A percentile compares a stretch with the other conserved stretches of the same genome.
Conservation (phyloP, 164 flowering plant genomes). For the Annona squamosa region DNA sequence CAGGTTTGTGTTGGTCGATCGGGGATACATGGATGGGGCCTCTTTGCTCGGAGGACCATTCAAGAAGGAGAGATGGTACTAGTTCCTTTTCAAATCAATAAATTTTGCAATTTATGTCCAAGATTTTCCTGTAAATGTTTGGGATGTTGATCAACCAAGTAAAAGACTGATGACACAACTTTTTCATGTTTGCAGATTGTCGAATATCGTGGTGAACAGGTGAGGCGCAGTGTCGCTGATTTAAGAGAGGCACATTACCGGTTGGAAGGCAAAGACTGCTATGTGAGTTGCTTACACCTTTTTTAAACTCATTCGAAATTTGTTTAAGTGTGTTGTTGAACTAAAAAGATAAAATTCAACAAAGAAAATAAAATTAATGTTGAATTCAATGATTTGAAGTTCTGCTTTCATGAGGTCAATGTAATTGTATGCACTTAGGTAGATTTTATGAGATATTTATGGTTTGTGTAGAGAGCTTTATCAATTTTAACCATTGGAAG, state of each 20-base stretch:
- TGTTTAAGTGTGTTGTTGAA: not conserved
- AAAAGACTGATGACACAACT: not conserved
- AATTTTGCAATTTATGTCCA: not conserved
- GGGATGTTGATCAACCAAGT: not conserved
- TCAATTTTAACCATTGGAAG: too few species aligned
- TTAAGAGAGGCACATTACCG: slow-evolving; percentile 69
- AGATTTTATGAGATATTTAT: too few species aligned
- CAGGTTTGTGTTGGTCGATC: slow-evolving; percentile 92
- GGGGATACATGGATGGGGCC: slow-evolving; percentile 99
- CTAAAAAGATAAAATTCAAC: not conserved
- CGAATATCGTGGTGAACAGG: slow-evolving; percentile 72
- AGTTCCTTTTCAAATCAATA: not conserved
- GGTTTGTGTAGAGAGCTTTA: too few species aligned
- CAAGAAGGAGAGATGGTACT: slow-evolving; percentile 98
- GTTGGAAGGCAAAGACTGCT: slow-evolving; percentile 82
- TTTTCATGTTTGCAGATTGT: slow-evolving; percentile 15
- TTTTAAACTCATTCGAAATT: not conserved
- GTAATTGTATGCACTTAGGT: too few species aligned
- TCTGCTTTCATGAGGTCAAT: too few species aligned
- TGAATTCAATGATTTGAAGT: too few species aligned
- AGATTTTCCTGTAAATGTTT: not conserved
- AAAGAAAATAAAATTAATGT: too few species aligned
- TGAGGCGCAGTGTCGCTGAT: slow-evolving; percentile 78
- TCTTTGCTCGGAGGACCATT: slow-evolving; percentile 77
- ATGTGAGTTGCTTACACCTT: slow-evolving; percentile 41